Evolutionary conservation across 176 grass and related monocot species (phyloP), one percentile per base, ranked within the genome.

Genomic region (Cocos nucifera): DNA sequence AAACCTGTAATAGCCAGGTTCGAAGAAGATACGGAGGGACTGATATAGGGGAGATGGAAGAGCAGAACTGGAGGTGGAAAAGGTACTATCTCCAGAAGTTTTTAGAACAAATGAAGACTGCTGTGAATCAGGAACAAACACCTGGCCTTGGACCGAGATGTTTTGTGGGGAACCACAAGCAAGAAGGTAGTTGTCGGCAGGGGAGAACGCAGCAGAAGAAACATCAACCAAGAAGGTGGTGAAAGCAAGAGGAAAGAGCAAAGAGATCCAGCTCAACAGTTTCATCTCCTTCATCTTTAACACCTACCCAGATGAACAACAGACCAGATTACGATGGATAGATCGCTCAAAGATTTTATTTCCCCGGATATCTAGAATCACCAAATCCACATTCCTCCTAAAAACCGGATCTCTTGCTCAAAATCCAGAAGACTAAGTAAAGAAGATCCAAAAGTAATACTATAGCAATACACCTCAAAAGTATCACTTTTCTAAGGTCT

Each of bases 161-260:
- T 78, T 83, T 22, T 22, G 50, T 2, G 62, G 59, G 65, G 92
- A 91, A 3, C 92, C 87, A 1, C 87, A 97, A 66, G 73, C 79
- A 72, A 97, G 79, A 62, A 91, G 83, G 57, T 88, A 85, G 68
- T 88, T 85, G 62, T 97, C 92, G 51, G 63, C 77, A 5, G 92
- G 84, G 57, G 78, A 76, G 80, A 97, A 97, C 57, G 72, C 62
- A 26, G 84, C 87, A 21, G 48, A 69, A 51, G 65, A 84, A 55
- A 32, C n/a, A 71, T 60, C 73, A 28, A 73, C 24, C 5, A 61
- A 9, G 53, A 65, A 77, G 61, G 22, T 30, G 10, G 30, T 9
- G 51, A 60, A 44, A 49, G 3, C 3, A 19, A 71, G 50, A 23
- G 35, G 9, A 71, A 29, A 71, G 27, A 50, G 29, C 27, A 28